These are phyloP conservation scores for Colletotrichum destructivum DNA, from an alignment of 2,329 filamentous ascomycete species.

Conservation along the genomic window DNA sequence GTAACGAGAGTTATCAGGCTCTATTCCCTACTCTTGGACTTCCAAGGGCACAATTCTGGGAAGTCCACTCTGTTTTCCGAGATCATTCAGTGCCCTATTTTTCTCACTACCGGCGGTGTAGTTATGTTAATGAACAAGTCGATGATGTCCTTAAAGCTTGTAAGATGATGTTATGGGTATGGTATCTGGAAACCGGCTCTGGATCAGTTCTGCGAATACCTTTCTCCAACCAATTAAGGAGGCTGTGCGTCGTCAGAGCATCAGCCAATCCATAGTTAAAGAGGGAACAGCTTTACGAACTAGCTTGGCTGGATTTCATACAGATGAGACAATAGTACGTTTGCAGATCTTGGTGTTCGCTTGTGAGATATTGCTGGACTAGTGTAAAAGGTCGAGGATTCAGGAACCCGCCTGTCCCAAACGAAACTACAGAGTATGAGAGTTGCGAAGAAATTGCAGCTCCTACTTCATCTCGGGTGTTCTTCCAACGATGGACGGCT, in stretches of 20 bases:
- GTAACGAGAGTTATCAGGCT: background rate
- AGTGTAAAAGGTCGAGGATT: background rate
- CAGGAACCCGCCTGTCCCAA: too few relatives aligned
- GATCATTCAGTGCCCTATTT: background rate
- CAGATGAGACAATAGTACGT: background rate
- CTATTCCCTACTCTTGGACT: background rate
- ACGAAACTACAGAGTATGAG: too few relatives aligned
- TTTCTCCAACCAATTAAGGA: background rate
- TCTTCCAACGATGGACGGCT: background rate
- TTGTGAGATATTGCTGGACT: background rate
- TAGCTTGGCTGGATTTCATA: background rate
- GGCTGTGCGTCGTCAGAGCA: background rate
- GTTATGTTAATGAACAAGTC: background rate
- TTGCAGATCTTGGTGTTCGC: background rate
- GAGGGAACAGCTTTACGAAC: background rate
- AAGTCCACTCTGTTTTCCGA: background rate
- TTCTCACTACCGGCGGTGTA: background rate
- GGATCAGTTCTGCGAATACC: background rate
- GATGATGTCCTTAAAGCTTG: background rate
- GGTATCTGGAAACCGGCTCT: background rate
- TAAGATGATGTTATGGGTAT: background rate
- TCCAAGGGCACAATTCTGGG: background rate
- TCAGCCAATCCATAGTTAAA: background rate
- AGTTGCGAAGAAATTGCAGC: background rate
- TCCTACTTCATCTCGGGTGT: background rate